Evolutionary conservation across 2,329 filamentous ascomycete genomes (phyloP).

Genomic region (Xylaria multiplex): DNA sequence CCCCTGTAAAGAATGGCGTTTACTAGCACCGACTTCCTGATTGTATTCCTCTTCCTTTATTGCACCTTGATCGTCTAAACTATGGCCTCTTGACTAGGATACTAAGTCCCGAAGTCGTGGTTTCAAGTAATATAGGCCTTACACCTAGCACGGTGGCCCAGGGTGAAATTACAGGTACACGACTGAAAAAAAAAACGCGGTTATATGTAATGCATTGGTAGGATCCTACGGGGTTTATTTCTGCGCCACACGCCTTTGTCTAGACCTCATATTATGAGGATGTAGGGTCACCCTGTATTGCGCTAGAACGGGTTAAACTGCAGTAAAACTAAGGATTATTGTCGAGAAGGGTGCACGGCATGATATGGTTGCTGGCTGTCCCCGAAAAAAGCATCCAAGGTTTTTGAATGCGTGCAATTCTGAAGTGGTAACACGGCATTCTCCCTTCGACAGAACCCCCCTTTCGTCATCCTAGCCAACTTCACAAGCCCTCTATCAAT

Average conservation of each 20-base stretch:
- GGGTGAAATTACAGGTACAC: neutral
- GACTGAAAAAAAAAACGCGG: neutral
- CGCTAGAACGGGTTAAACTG: neutral
- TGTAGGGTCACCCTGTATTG: neutral
- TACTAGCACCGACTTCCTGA: neutral
- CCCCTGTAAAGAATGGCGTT: slow-evolving; percentile 25
- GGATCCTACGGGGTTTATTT: neutral
- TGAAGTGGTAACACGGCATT: neutral
- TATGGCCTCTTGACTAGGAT: neutral
- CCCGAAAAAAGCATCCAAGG: neutral
- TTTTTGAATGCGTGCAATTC: neutral
- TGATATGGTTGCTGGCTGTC: neutral
- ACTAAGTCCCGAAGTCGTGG: too few relatives aligned
- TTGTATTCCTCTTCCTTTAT: neutral
- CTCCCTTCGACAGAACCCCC: neutral
- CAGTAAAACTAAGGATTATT: neutral
- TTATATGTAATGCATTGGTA: neutral
- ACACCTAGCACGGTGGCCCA: too few relatives aligned
- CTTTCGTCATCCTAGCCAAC: neutral
- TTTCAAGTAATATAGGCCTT: too few relatives aligned
- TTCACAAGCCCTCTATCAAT: neutral
- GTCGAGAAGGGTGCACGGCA: neutral
- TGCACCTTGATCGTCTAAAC: too few relatives aligned
- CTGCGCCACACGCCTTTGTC: neutral
- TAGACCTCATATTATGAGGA: neutral